Evolutionary conservation across 148 eudicot genomes (phyloP).

Genomic region (Salicornia ramosissima): DNA sequence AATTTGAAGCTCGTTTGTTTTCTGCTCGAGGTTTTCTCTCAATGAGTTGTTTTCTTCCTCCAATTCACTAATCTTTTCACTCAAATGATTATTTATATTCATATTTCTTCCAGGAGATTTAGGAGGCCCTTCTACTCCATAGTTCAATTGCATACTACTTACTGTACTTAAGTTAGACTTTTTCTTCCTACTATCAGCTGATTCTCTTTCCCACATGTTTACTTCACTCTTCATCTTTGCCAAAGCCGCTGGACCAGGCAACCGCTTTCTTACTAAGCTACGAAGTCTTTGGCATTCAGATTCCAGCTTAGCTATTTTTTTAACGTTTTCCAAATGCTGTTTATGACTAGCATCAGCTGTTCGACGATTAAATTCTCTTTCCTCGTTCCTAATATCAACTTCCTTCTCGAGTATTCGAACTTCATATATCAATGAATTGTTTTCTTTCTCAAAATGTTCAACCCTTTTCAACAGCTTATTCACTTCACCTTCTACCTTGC

Average conservation of each 20-base stretch:
- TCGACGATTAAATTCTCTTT: slow-evolving; percentile 65
- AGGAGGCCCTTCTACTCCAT: slow-evolving; percentile 29
- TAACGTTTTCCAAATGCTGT: slow-evolving; percentile 67
- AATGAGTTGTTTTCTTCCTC: slow-evolving; percentile 75
- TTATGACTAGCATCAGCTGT: slow-evolving; percentile 62
- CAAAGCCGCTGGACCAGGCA: slow-evolving; percentile 86
- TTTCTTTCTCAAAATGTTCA: slow-evolving; percentile 58
- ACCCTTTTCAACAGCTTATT: slow-evolving; percentile 42
- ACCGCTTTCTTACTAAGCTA: slow-evolving; percentile 62
- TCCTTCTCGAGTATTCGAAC: slow-evolving; percentile 80
- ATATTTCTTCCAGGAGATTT: slow-evolving; percentile 47
- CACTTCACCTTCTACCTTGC: slow-evolving; percentile 42
- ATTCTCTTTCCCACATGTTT: slow-evolving; percentile 42
- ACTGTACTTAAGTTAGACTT: slow-evolving; percentile 36
- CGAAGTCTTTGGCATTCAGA: slow-evolving; percentile 87
- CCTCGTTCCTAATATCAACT: slow-evolving; percentile 79
- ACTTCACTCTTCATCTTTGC: slow-evolving; percentile 88
- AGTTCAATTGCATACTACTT: slow-evolving; percentile 34
- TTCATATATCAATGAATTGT: slow-evolving; percentile 72
- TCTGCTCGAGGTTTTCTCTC: slow-evolving; percentile 47
- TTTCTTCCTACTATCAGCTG: slow-evolving; percentile 40
- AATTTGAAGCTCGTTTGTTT: slow-evolving; percentile 44
- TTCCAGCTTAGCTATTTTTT: slow-evolving; percentile 76
- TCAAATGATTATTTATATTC: slow-evolving; percentile 41
- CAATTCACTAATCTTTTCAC: slow-evolving; percentile 42